Evolutionary conservation across 2,329 filamentous ascomycete genomes (phyloP).

Genomic region (Calonectria hawksworthii): DNA sequence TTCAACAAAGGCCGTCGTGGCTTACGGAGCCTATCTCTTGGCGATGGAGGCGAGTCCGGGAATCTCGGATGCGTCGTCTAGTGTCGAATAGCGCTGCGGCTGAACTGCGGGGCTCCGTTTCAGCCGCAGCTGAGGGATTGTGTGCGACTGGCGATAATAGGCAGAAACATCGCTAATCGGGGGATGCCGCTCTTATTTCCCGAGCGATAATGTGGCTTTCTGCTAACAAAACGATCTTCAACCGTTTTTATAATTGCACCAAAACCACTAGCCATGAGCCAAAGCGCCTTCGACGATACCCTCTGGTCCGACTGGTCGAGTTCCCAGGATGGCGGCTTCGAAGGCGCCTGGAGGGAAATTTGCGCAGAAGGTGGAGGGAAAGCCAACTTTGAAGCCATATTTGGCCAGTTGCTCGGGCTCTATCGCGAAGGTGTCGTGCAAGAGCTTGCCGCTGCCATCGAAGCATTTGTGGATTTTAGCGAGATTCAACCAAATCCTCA

Average conservation of each 20-base stretch:
- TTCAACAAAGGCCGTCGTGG: not conserved
- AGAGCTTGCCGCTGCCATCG: not conserved
- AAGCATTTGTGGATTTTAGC: not conserved
- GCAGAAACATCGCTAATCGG: not conserved
- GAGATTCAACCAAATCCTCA: not conserved
- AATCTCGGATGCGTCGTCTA: not conserved
- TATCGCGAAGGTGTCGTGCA: not conserved
- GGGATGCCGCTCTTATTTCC: not conserved
- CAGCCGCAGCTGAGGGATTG: not conserved
- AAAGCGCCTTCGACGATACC: not conserved
- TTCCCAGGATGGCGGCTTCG: not conserved
- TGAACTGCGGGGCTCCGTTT: not conserved
- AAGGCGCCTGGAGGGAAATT: not conserved
- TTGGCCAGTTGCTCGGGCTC: not conserved
- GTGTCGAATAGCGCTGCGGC: not conserved
- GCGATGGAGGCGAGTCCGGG: not conserved
- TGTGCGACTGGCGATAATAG: not conserved
- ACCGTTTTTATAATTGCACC: not conserved
- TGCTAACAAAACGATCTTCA: not conserved
- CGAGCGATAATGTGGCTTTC: not conserved
- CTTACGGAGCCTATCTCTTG: not conserved
- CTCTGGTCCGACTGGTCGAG: constrained; percentile 8
- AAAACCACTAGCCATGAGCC: not conserved
- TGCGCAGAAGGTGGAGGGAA: not conserved
- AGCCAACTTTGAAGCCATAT: not conserved